Conservation (phyloP, 306 rosid species). For the Cicer chorassanicum region DNA sequence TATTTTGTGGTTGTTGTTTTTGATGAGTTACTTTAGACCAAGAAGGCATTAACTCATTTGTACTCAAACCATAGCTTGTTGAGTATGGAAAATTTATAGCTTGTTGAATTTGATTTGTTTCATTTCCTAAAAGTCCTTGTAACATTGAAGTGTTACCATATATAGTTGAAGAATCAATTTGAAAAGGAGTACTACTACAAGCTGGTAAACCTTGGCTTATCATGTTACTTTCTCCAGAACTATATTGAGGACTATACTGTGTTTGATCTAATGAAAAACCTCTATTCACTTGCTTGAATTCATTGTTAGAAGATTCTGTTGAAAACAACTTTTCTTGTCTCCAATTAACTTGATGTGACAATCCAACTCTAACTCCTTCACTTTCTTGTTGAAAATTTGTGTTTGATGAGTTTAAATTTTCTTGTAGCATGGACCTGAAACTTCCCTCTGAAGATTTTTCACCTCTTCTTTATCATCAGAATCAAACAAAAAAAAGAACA, state of each 20-base stretch:
- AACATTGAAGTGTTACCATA: slow-evolving; percentile 69
- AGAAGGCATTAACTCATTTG: slow-evolving; percentile 58
- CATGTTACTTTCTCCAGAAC: slow-evolving; percentile 74
- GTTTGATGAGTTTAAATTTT: slow-evolving; percentile 60
- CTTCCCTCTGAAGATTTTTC: slow-evolving; percentile 64
- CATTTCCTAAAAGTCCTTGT: slow-evolving; percentile 73
- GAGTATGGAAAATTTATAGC: slow-evolving; percentile 52
- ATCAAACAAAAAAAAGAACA: background rate
- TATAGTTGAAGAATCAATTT: slow-evolving; percentile 56
- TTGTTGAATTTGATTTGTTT: slow-evolving; percentile 46
- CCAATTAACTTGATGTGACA: slow-evolving; percentile 68
- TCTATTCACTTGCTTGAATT: slow-evolving; percentile 53
- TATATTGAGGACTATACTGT: slow-evolving; percentile 82
- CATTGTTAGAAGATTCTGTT: slow-evolving; percentile 54
- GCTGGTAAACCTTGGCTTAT: slow-evolving; percentile 64
- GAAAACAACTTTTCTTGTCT: slow-evolving; percentile 65
- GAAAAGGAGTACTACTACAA: background rate
- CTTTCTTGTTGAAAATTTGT: slow-evolving; percentile 64
- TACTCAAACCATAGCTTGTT: slow-evolving; percentile 57
- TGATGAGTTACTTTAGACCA: slow-evolving; percentile 74
- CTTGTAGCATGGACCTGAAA: slow-evolving; percentile 80
- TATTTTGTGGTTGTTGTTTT: slow-evolving; percentile 54
- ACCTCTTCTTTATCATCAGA: slow-evolving; percentile 39
- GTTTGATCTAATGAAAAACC: slow-evolving; percentile 81
- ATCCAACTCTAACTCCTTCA: slow-evolving; percentile 32